A percentile compares a stretch with the other conserved stretches of the same genome.
phyloP scores from a whole-genome alignment of 495 filamentous ascomycete species.

The Neurospora hispaniola region DNA sequence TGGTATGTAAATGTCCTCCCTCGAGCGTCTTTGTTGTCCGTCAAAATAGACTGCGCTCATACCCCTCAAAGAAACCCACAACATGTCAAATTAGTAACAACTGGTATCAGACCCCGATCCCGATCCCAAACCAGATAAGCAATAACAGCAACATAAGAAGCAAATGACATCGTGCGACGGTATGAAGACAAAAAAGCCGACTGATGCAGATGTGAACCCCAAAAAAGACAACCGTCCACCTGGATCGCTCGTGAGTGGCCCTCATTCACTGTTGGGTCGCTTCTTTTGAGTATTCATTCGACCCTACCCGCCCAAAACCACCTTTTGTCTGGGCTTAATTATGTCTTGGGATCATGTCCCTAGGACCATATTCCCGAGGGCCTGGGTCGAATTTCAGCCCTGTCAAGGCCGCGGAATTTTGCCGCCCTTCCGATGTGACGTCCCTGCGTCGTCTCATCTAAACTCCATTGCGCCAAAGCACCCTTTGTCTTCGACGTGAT shows the following conservation, averaged over 20 bases:
- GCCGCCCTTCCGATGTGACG: neutral
- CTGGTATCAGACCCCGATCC: conserved; percentile 5
- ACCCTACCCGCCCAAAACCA: neutral
- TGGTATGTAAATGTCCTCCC: neutral
- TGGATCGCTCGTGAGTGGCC: neutral
- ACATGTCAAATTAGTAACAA: neutral
- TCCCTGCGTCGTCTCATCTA: conserved; percentile 44
- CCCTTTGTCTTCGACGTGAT: conserved; percentile 73
- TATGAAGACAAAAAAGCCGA: neutral
- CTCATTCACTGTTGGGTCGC: neutral
- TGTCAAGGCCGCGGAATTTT: neutral
- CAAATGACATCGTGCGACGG: neutral
- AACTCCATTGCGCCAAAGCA: conserved; percentile 89
- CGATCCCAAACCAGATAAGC: neutral
- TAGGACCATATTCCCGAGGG: neutral
- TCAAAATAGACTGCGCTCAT: neutral
- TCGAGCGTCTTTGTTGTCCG: neutral
- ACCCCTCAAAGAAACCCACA: neutral
- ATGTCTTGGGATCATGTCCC: neutral
- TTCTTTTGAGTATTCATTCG: neutral
- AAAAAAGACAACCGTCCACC: neutral
- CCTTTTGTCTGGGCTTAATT: neutral
- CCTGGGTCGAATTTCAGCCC: neutral
- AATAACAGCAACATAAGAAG: neutral
- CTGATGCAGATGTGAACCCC: neutral